phyloP scores from a whole-genome alignment of 441 rosid species.

The Erodium trifolium region DNA sequence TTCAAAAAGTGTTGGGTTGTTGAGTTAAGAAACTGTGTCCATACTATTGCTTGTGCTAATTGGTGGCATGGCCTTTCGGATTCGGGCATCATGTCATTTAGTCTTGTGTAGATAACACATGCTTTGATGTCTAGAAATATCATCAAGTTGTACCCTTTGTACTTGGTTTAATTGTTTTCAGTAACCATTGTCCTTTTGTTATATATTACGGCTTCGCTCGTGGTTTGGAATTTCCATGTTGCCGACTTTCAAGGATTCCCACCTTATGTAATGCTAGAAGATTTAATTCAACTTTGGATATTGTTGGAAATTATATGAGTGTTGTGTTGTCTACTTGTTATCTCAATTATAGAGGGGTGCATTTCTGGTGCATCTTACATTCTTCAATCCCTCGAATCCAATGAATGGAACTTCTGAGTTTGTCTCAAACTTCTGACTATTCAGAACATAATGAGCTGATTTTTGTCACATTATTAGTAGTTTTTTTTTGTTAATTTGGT shows the following conservation, averaged over 20 bases:
- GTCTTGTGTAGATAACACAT: background rate
- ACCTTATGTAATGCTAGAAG: slow-evolving; percentile 1
- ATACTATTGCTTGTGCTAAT: background rate
- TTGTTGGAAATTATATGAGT: background rate
- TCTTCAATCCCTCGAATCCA: background rate
- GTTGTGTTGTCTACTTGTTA: background rate
- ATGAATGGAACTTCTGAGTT: background rate
- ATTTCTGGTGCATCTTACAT: background rate
- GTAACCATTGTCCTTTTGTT: background rate
- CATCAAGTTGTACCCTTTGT: background rate
- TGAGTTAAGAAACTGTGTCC: too few species aligned
- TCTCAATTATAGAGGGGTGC: background rate
- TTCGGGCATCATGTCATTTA: background rate
- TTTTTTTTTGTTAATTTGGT: background rate
- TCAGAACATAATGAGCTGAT: background rate
- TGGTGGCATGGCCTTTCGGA: background rate
- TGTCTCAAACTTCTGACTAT: background rate
- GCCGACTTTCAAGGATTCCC: background rate
- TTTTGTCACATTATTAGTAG: background rate
- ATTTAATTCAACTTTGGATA: background rate
- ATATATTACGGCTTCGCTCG: background rate
- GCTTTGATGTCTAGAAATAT: background rate
- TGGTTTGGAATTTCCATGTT: background rate
- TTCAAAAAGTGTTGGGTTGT: too few species aligned
- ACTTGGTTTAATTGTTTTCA: background rate